Base-by-base conservation (phyloP, 768 basidiomycete genomes). In the Amanita brunnescens region DNA sequence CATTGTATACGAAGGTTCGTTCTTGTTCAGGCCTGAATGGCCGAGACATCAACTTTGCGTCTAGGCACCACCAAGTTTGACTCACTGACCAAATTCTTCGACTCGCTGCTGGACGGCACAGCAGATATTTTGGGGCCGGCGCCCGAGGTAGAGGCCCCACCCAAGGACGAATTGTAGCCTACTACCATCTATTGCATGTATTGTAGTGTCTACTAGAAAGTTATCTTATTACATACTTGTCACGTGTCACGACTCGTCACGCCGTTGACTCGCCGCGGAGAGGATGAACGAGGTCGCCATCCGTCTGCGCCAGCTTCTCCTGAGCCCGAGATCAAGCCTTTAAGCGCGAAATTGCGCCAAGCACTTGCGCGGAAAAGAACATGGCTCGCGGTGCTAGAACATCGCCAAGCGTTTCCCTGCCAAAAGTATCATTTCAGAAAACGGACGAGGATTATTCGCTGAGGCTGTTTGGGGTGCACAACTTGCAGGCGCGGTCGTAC, bases 21-120 rank as follows among this genome's bases (percentile, higher is more conserved):
- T 35, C 18, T 23, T 34, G 18, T 37, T 4, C 21, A 20, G 42
- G 50, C 30, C 30, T 20, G n/a, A 7, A 24, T 14, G 14, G 21
- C 18, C 48, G 13, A 35, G 18, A 48, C 41, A 52, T 35, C 16
- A 16, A 45, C 21, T 43, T 14, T 54, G 16, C 39, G 13, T 10
- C 12, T 21, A 6, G 91, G 90, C 37, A 64, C 74, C 32, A 75
- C 73, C 59, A 94, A 94, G 68, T 75, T 80, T 55, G 86, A 91
- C 47, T 74, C 85, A 2, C 70, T 95, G 35, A 76, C 76, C 54
- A 80, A 81, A 58, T 88, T 85, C 70, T 83, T 86, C 63, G 82
- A 79, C 57, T 79, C 82, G 0, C 71, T 89, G 32, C 59, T 86
- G 14, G 81, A 86, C 53, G 87, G 86, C 47, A 78, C 81, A 3